A percentile compares a stretch with the other conserved stretches of the same genome.
Conservation (phyloP, 192 early-diverging fungal genomes). For the Podochytrium sp. region DNA sequence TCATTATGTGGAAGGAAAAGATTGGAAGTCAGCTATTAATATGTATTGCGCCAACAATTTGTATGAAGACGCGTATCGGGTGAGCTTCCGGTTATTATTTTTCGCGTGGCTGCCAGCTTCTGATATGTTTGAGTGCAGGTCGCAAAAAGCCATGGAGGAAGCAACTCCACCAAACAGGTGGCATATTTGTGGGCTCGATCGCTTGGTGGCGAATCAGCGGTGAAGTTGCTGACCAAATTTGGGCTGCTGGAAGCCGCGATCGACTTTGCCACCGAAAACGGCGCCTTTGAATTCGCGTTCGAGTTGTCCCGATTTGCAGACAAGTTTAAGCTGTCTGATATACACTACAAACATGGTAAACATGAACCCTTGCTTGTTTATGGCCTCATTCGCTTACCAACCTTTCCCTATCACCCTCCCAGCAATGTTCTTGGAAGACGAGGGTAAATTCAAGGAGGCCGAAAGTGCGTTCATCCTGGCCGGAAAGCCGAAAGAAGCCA, state of each 20-base stretch:
- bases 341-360: constrained; percentile 70
- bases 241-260: constrained; percentile 64
- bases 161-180: constrained; percentile 63
- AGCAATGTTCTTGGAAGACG: constrained; percentile 56
- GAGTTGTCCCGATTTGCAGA: constrained; percentile 64
- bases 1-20: constrained; percentile 64
- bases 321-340: constrained; percentile 63
- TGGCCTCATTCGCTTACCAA: neutral
- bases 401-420: neutral
- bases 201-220: constrained; percentile 65
- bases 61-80: constrained; percentile 68
- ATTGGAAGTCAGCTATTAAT: constrained; percentile 69
- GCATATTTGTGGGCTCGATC: constrained; percentile 71
- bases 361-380: constrained; percentile 8
- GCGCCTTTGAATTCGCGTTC: constrained; percentile 70
- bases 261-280: constrained; percentile 71
- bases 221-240: constrained; percentile 66
- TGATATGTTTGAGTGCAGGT: constrained; percentile 35
- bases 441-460: constrained; percentile 67
- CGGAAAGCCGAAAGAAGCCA: constrained; percentile 72
- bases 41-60: constrained; percentile 71
- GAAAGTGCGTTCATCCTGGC: constrained; percentile 62
- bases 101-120: neutral
- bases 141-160: constrained; percentile 61
- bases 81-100: constrained; percentile 30